phyloP scores from a whole-genome alignment of 2,329 filamentous ascomycete species.

The Exserohilum turcica region DNA sequence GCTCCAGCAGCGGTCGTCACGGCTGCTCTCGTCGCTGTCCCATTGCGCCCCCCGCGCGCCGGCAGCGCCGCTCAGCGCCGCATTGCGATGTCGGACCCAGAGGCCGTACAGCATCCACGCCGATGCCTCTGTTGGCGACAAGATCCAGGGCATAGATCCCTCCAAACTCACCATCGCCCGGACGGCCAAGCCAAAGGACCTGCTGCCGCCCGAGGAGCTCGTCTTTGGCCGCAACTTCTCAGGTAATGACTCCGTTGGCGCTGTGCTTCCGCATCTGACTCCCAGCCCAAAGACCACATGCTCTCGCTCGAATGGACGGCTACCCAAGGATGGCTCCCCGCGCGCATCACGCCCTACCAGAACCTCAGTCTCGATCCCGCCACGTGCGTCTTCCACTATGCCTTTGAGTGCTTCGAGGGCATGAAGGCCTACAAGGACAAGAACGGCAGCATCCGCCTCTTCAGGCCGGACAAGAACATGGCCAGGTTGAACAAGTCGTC shows the following conservation, averaged over 20 bases:
- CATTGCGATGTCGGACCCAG: slow-evolving; percentile 53
- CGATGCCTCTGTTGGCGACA: slow-evolving; percentile 54
- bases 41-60: slow-evolving; percentile 34
- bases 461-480: slow-evolving; percentile 97
- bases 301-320: slow-evolving; percentile 92
- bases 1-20: slow-evolving; percentile 45
- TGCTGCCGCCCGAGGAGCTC: slow-evolving; percentile 77
- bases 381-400: slow-evolving; percentile 98
- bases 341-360: slow-evolving; percentile 89
- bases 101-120: slow-evolving; percentile 57
- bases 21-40: slow-evolving; percentile 41
- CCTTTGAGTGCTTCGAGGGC: slow-evolving; percentile 96
- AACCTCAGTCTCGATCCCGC: slow-evolving; percentile 96
- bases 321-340: slow-evolving; percentile 78
- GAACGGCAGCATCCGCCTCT: slow-evolving; percentile 77
- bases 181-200: slow-evolving; percentile 74
- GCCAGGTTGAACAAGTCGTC: slow-evolving; percentile 88
- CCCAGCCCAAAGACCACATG: slow-evolving; percentile 78
- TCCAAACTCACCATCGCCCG: slow-evolving; percentile 74
- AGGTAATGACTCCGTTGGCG: slow-evolving; percentile 57
- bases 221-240: slow-evolving; percentile 92
- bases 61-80: slow-evolving; percentile 45
- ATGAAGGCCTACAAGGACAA: slow-evolving; percentile 99
- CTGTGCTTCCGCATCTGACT: slow-evolving; percentile 21
- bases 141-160: slow-evolving; percentile 74